Percentiles rank a stretch among this genome's conserved stretches.
phyloP scores from a whole-genome alignment of 2,329 filamentous ascomycete genomes.

The Uncinocarpus reesii region DNA sequence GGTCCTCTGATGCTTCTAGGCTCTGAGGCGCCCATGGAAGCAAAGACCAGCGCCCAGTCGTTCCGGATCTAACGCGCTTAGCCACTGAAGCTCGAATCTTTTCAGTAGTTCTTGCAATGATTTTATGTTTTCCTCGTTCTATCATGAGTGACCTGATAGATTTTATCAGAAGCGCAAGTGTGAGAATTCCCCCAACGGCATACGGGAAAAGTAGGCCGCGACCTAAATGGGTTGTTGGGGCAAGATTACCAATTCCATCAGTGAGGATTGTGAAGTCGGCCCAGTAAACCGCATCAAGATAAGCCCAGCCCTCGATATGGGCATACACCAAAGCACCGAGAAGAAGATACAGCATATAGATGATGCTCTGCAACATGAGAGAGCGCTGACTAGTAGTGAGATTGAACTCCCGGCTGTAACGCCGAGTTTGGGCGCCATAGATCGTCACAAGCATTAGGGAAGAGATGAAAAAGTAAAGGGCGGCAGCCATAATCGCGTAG shows the following conservation, averaged over 20 bases:
- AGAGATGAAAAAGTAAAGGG: slow-evolving; percentile 47
- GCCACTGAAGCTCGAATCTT: slow-evolving; percentile 27
- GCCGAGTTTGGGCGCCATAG: slow-evolving; percentile 44
- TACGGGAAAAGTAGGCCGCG: slow-evolving; percentile 29
- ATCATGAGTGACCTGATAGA: slow-evolving; percentile 31
- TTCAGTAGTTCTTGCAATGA: slow-evolving; percentile 28
- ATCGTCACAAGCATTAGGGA: slow-evolving; percentile 47
- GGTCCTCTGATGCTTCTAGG: slow-evolving; percentile 18
- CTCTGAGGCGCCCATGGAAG: slow-evolving; percentile 12
- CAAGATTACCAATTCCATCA: slow-evolving; percentile 28
- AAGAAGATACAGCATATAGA: slow-evolving; percentile 33
- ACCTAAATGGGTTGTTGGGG: slow-evolving; percentile 27
- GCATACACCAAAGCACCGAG: slow-evolving; percentile 32
- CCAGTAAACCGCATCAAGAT: slow-evolving; percentile 29
- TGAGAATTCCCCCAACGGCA: slow-evolving; percentile 28
- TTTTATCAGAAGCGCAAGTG: slow-evolving; percentile 28
- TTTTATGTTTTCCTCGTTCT: slow-evolving; percentile 31
- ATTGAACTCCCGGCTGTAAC: slow-evolving; percentile 48
- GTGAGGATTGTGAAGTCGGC: slow-evolving; percentile 30
- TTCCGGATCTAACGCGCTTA: slow-evolving; percentile 19
- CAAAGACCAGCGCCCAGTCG: slow-evolving; percentile 11
- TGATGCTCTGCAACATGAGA: slow-evolving; percentile 38
- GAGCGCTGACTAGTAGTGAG: slow-evolving; percentile 49
- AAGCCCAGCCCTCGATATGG: slow-evolving; percentile 29
- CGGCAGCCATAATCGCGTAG: slow-evolving; percentile 50